A percentile compares a stretch with the other conserved stretches of the same genome.
These are phyloP conservation scores for Aurantiochytrium sp. DNA, from an alignment of 108 stramenopile species.

Conservation along the genomic window DNA sequence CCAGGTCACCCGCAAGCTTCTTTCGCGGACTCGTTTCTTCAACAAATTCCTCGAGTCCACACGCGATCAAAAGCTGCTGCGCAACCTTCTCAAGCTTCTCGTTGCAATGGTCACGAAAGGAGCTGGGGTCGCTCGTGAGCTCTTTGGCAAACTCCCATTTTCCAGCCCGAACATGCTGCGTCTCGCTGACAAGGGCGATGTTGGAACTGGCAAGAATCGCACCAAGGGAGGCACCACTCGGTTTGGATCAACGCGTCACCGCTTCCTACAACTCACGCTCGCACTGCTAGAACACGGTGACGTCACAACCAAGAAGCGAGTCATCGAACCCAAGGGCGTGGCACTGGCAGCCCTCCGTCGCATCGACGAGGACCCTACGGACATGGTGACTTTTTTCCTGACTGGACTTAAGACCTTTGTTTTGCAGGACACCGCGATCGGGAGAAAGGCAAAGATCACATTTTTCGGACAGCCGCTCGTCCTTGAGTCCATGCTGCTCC, in stretches of 20 bases:
- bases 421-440: not conserved
- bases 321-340: not conserved
- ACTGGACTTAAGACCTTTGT: not conserved
- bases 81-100: not conserved
- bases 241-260: not conserved
- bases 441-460: not conserved
- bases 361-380: not conserved
- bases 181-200: not conserved
- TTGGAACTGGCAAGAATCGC: not conserved
- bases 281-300: not conserved
- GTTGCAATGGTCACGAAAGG: not conserved
- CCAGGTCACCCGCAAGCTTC: not conserved
- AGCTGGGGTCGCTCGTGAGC: not conserved
- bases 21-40: not conserved
- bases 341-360: not conserved
- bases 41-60: not conserved
- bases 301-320: not conserved
- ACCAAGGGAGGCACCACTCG: not conserved
- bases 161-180: not conserved
- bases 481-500: not conserved
- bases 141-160: not conserved
- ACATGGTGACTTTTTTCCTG: not conserved
- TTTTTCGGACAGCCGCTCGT: not conserved
- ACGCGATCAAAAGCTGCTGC: not conserved
- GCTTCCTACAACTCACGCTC: not conserved